Percentiles rank a stretch among this genome's conserved stretches.
Evolutionary conservation across 495 filamentous ascomycete genomes (phyloP).

Genomic region (Margaritispora aquatica): DNA sequence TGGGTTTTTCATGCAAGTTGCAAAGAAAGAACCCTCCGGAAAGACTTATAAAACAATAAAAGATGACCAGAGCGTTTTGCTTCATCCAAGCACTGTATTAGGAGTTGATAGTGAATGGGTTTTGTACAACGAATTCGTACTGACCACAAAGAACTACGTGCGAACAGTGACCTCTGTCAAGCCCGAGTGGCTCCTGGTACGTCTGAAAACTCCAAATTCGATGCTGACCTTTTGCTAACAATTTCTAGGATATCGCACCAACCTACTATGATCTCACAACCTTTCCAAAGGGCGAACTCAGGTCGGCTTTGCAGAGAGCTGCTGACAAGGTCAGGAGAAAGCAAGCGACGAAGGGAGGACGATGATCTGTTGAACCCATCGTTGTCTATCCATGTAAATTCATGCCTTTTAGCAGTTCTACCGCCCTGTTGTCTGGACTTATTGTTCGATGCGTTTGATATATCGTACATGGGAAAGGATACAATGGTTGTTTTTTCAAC

Average conservation of each 20-base stretch:
- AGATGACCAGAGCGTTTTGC: slow-evolving; percentile 81
- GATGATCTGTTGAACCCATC: slow-evolving; percentile 1
- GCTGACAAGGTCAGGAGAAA: slow-evolving; percentile 63
- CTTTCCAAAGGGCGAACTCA: slow-evolving; percentile 84
- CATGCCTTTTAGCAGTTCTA: no score
- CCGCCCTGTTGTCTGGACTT: neutral
- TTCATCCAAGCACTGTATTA: slow-evolving; percentile 88
- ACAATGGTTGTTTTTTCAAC: neutral
- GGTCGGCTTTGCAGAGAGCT: slow-evolving; percentile 65
- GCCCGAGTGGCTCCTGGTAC: slow-evolving; percentile 84
- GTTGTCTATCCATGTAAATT: no score
- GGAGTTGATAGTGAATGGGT: slow-evolving; percentile 90
- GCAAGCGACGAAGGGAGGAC: slow-evolving; percentile 22
- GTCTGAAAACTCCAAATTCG: slow-evolving; percentile 29
- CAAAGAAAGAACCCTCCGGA: slow-evolving; percentile 68
- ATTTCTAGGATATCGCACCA: slow-evolving; percentile 72
- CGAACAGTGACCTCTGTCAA: slow-evolving; percentile 60
- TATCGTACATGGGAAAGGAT: neutral
- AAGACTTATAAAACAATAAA: slow-evolving; percentile 94
- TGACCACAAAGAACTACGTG: slow-evolving; percentile 93
- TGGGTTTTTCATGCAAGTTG: slow-evolving; percentile 99
- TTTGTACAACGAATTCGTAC: slow-evolving; percentile 96
- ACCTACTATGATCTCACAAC: slow-evolving; percentile 82
- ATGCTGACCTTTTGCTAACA: neutral
- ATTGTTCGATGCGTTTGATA: neutral